Evolutionary conservation across 225 moss, liverwort and hornwort genomes (phyloP).

Genomic region (Climacium dendroides): DNA sequence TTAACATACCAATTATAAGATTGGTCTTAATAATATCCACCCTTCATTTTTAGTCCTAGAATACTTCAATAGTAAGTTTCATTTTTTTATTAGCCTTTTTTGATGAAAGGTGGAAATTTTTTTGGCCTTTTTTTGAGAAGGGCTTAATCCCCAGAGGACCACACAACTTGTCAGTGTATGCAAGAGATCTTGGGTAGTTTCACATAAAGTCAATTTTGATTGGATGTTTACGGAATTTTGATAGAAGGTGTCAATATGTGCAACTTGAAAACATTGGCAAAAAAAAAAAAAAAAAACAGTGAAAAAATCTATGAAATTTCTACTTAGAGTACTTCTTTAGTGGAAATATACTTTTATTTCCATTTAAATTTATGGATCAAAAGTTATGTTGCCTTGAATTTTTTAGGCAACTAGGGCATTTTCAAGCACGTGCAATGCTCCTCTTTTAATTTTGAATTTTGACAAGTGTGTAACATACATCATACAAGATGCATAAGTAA

Average conservation of each 20-base stretch:
- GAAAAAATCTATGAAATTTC: too few species aligned
- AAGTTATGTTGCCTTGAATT: background rate
- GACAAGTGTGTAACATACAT: background rate
- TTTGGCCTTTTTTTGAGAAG: background rate
- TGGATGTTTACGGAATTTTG: background rate
- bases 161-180: rapidly evolving
- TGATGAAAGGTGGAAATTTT: background rate
- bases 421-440: background rate
- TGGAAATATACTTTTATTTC: background rate
- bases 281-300: too few species aligned
- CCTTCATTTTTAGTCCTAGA: background rate
- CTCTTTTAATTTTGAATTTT: background rate
- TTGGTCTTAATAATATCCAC: background rate
- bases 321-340: rapidly evolving
- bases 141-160: too few species aligned
- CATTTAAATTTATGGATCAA: rapidly evolving
- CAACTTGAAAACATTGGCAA: too few species aligned
- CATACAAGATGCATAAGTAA: background rate
- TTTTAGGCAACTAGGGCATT: rapidly evolving
- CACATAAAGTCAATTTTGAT: background rate
- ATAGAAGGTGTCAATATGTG: background rate
- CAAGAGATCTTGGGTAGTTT: background rate
- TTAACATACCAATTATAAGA: background rate
- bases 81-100: background rate
- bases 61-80: background rate